phyloP scores from a whole-genome alignment of 2,329 filamentous ascomycete genomes.

The Furcasterigmium furcatum region DNA sequence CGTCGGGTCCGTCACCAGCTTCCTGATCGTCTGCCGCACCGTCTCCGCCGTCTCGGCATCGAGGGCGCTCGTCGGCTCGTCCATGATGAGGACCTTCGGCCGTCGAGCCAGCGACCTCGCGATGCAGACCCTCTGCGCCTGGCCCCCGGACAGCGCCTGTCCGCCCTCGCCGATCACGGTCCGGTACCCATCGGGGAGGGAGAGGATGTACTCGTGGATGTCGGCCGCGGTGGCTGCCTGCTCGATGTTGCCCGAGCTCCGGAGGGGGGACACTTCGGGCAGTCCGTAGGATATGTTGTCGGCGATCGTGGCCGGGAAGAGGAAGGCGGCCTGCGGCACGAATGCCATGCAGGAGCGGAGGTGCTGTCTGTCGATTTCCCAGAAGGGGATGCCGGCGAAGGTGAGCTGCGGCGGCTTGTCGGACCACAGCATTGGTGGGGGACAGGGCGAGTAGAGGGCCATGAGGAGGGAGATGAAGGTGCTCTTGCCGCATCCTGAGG shows the following conservation, averaged over 20 bases:
- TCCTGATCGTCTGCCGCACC: constrained; percentile 60
- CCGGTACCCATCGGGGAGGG: constrained; percentile 55
- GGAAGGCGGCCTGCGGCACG: constrained; percentile 67
- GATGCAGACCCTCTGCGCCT: constrained; percentile 78
- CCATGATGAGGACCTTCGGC: constrained; percentile 73
- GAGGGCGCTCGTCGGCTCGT: constrained; percentile 82
- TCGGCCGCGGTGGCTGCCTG: constrained; percentile 55
- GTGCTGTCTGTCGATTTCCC: constrained; percentile 54
- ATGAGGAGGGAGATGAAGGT: constrained; percentile 75
- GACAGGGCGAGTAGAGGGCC: constrained; percentile 57
- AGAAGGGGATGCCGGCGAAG: constrained; percentile 56
- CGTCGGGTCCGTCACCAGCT: constrained; percentile 37
- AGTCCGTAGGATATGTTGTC: constrained; percentile 85
- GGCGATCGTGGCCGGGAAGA: constrained; percentile 75
- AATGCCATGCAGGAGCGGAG: constrained; percentile 62
- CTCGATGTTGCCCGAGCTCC: constrained; percentile 39
- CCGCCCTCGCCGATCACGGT: constrained; percentile 78
- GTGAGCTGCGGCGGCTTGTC: constrained; percentile 37
- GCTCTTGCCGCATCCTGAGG: constrained; percentile 88
- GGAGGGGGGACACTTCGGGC: constrained; percentile 46
- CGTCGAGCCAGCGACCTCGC: constrained; percentile 72
- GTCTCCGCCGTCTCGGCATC: constrained; percentile 65
- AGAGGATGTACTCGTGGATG: constrained; percentile 73
- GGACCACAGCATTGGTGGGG: not conserved
- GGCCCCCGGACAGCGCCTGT: constrained; percentile 71